A percentile compares a stretch with the other conserved stretches of the same genome.
Evolutionary conservation across 495 filamentous ascomycete genomes (phyloP).

Genomic region (Podospora appendiculata): DNA sequence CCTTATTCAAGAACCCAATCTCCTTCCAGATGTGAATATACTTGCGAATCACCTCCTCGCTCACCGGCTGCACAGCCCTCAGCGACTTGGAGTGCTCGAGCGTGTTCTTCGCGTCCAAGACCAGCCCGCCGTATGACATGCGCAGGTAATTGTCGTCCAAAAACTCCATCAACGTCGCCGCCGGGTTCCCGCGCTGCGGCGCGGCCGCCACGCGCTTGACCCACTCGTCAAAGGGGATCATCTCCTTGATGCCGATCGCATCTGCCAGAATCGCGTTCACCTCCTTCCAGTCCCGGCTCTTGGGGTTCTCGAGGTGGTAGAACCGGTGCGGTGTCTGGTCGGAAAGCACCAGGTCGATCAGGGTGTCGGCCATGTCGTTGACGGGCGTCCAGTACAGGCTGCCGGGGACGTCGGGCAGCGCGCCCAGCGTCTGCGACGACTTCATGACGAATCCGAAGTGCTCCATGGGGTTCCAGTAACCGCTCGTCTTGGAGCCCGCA

Average conservation of each 20-base stretch:
- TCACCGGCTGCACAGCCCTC: slow-evolving; percentile 24
- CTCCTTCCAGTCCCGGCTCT: slow-evolving; percentile 38
- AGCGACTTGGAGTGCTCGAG: slow-evolving; percentile 38
- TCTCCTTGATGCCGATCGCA: slow-evolving; percentile 30
- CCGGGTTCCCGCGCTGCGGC: slow-evolving; percentile 39
- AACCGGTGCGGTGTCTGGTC: slow-evolving; percentile 22
- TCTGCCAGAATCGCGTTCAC: slow-evolving; percentile 34
- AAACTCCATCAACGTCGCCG: slow-evolving; percentile 36
- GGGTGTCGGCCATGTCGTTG: slow-evolving; percentile 31
- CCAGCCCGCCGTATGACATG: slow-evolving; percentile 46
- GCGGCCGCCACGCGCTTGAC: slow-evolving; percentile 32
- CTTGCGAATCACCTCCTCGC: slow-evolving; percentile 27
- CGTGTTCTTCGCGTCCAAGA: slow-evolving; percentile 32
- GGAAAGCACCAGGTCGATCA: slow-evolving; percentile 29
- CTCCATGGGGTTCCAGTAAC: slow-evolving; percentile 46
- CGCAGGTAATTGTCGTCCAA: slow-evolving; percentile 42
- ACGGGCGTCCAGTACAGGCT: slow-evolving; percentile 42
- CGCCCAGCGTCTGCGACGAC: slow-evolving; percentile 38
- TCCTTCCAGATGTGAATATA: slow-evolving; percentile 38
- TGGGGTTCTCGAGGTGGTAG: slow-evolving; percentile 52
- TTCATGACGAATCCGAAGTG: slow-evolving; percentile 44
- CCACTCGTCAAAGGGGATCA: slow-evolving; percentile 43
- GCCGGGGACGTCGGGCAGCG: slow-evolving; percentile 37
- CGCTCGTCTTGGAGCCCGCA: slow-evolving; percentile 37
- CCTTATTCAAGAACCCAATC: slow-evolving; percentile 13